Conservation (phyloP, 305 asterid genomes). For the Lippia alba region DNA sequence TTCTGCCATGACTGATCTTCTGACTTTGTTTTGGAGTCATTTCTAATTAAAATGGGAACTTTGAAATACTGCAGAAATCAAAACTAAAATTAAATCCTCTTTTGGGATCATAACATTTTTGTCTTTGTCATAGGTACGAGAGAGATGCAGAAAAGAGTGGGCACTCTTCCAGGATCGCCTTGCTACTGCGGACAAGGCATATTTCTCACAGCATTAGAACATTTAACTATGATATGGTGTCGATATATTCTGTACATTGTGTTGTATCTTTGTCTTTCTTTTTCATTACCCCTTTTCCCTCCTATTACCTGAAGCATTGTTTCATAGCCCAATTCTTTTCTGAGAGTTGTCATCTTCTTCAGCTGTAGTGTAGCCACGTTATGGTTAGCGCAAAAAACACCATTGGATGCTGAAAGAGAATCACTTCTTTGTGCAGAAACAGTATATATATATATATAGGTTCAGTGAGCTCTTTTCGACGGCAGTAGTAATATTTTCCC, state of each 20-base stretch:
- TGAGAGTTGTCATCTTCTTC: constrained; percentile 26
- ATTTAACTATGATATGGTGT: constrained; percentile 18
- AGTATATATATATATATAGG: constrained; percentile 19
- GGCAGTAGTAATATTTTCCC: neutral
- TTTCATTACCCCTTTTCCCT: neutral
- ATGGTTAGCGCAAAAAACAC: constrained; percentile 21
- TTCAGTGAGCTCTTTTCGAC: neutral
- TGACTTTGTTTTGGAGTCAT: too few species aligned
- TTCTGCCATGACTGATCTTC: too few species aligned
- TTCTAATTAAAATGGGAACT: neutral
- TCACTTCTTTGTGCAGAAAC: constrained; percentile 32
- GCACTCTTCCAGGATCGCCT: constrained; percentile 72
- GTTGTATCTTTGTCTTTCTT: neutral
- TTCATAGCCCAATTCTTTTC: constrained; percentile 35
- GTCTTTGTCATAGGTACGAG: constrained; percentile 52
- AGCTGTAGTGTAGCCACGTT: constrained; percentile 26
- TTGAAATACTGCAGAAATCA: neutral
- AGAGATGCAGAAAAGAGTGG: constrained; percentile 77
- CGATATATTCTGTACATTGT: constrained; percentile 47
- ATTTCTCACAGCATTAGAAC: constrained; percentile 48
- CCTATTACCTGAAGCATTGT: constrained; percentile 27
- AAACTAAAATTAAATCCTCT: too few species aligned
- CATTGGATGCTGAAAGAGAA: constrained; percentile 24
- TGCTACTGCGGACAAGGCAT: constrained; percentile 66
- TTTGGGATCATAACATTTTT: neutral